Conservation (phyloP, 306 rosid genomes). For the Vachellia collinsii region DNA sequence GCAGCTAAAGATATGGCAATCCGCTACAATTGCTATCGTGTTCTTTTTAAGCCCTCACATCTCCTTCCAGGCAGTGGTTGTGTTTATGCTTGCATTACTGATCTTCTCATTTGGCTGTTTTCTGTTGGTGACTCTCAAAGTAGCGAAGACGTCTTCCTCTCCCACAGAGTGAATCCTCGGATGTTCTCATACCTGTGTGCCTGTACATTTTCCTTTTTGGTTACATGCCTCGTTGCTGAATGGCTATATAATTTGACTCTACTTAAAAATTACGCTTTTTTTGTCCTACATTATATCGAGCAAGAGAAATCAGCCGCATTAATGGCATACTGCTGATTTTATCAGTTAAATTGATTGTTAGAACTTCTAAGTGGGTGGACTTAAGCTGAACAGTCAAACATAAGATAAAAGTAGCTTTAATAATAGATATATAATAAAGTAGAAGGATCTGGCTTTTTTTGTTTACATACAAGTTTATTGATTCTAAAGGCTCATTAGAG, state of each 20-base stretch:
- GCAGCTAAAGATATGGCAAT: slow-evolving; percentile 94
- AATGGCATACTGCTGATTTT: no score
- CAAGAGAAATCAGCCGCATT: no score
- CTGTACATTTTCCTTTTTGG: slow-evolving; percentile 4
- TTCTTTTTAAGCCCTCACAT: slow-evolving; percentile 72
- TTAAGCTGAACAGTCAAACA: no score
- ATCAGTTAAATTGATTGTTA: no score
- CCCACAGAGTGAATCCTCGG: slow-evolving; percentile 34
- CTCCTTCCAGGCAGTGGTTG: slow-evolving; percentile 61
- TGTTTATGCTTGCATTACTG: slow-evolving; percentile 57
- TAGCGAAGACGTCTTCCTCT: slow-evolving; percentile 40
- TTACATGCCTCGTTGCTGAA: slow-evolving; percentile 34
- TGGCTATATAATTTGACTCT: slow-evolving; percentile 1
- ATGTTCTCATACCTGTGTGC: neutral
- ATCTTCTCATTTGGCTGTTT: slow-evolving; percentile 45
- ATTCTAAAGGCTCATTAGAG: no score
- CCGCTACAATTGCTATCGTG: slow-evolving; percentile 65
- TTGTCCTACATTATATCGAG: no score
- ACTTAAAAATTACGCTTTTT: neutral
- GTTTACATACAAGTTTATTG: no score
- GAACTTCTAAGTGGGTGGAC: no score
- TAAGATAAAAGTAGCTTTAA: no score
- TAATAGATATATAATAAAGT: no score
- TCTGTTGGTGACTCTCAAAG: slow-evolving; percentile 60
- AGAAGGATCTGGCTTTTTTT: no score